Percentiles rank a stretch among this genome's conserved stretches.
phyloP scores from a whole-genome alignment of 2,329 filamentous ascomycete species.

The Neophaeococcomyces aloes region DNA sequence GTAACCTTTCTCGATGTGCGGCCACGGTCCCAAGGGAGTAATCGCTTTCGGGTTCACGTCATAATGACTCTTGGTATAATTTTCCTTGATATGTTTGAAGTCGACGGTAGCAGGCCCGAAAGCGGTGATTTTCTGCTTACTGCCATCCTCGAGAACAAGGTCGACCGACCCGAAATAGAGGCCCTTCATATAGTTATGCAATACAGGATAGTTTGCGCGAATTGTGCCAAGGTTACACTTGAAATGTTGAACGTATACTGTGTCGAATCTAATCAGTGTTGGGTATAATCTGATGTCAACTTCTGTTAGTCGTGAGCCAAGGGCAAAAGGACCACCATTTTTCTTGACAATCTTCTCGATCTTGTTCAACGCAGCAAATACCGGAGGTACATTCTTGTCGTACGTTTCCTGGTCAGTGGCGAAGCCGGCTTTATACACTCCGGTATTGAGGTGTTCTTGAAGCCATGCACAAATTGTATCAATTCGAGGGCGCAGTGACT shows the following conservation, averaged over 20 bases:
- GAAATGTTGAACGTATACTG: constrained; percentile 56
- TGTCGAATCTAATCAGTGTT: constrained; percentile 50
- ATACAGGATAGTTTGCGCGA: constrained; percentile 48
- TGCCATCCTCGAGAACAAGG: constrained; percentile 28
- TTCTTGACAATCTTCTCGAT: constrained; percentile 41
- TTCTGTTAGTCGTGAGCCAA: constrained; percentile 48
- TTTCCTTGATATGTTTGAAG: constrained; percentile 60
- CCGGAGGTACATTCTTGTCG: constrained; percentile 42
- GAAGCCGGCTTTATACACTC: constrained; percentile 55
- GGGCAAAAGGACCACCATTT: constrained; percentile 45
- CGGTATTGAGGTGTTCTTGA: constrained; percentile 45
- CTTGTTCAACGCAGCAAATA: constrained; percentile 51
- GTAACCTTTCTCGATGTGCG: constrained; percentile 45
- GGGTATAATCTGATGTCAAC: constrained; percentile 49
- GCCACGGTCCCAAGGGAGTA: constrained; percentile 52
- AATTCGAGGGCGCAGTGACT: constrained; percentile 38
- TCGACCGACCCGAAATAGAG: constrained; percentile 45
- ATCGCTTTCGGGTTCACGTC: constrained; percentile 53
- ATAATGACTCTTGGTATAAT: constrained; percentile 51
- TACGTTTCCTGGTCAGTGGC: constrained; percentile 46
- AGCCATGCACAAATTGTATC: constrained; percentile 46
- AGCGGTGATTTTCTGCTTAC: constrained; percentile 24
- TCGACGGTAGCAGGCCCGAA: constrained; percentile 43
- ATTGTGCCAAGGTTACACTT: constrained; percentile 55
- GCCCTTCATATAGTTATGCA: constrained; percentile 51